Conservation (phyloP, 2,329 filamentous ascomycete genomes). For the Pseudogymnoascus sp. region DNA sequence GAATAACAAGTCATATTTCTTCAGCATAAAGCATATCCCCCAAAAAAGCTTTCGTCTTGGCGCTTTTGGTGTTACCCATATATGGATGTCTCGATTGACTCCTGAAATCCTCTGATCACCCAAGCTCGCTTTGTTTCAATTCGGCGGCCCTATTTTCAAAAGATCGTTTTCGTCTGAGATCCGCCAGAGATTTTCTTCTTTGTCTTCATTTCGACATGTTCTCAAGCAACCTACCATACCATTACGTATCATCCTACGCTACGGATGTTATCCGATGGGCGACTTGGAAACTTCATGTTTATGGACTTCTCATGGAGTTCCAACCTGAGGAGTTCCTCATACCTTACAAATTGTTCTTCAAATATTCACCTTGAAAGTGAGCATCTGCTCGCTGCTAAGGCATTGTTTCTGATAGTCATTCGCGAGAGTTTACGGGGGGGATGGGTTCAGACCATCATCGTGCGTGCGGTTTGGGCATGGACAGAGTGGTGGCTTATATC, state of each 20-base stretch:
- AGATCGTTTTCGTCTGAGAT: constrained; percentile 19
- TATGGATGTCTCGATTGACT: constrained; percentile 29
- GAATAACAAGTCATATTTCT: constrained; percentile 25
- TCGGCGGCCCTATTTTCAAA: constrained; percentile 15
- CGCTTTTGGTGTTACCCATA: constrained; percentile 29
- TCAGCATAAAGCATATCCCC: constrained; percentile 28
- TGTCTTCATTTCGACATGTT: constrained; percentile 26
- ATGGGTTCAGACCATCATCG: background rate
- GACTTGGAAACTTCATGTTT: constrained; percentile 55
- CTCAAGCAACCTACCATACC: constrained; percentile 28
- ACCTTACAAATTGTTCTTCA: constrained; percentile 9
- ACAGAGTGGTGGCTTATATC: constrained; percentile 7
- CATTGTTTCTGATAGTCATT: constrained; percentile 8
- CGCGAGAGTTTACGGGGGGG: background rate
- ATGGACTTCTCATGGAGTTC: constrained; percentile 42
- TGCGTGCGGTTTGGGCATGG: constrained; percentile 1
- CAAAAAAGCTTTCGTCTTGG: constrained; percentile 21
- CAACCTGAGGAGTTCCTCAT: background rate
- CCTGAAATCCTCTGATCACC: constrained; percentile 24
- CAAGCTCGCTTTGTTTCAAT: constrained; percentile 24
- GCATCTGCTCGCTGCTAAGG: background rate
- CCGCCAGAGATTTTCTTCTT: constrained; percentile 27
- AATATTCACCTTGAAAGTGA: constrained; percentile 6
- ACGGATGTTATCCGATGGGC: constrained; percentile 41
- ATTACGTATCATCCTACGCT: constrained; percentile 51